Base-by-base conservation (phyloP, 2,329 filamentous ascomycete genomes). In the Diaporthe sp. region DNA sequence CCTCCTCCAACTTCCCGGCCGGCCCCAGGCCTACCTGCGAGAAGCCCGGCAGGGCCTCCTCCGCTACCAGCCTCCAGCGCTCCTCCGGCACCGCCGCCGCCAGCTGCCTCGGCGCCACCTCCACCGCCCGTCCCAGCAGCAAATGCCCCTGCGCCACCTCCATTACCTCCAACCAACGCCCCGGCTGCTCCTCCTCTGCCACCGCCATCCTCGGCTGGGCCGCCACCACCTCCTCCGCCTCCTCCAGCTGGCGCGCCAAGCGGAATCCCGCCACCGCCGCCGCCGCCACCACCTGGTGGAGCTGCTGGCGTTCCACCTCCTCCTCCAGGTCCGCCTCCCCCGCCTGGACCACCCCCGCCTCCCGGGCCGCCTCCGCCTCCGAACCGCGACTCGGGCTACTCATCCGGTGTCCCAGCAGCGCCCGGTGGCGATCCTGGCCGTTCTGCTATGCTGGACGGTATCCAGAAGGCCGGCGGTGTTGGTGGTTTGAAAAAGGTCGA, bases 401-500 rank as follows among this genome's bases (percentile, higher is more conserved):
- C 87, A 5, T 88, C 90, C 3, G 86, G 89, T 35, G 86, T 86
- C 1, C 88, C 90, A 3, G 83, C 86, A 25, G 84, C 71, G 80
- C 75, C 82, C 15, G 83, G 82, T 15, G 83, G 83, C 44, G 87
- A 87, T 50, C 76, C 83, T 70, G 83, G 84, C 74, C 92, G 89
- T 78, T 86, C 87, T 76, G 93, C 91, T 71, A 84, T 94, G 81
- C 85, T 94, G 77, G 92, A 91, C 58, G 90, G 93, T 79, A 97
- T 97, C 76, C 92, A 94, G 76, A 91, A 90, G 68, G 90, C 91
- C 19, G 92, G 92, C 55, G 92, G 92, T 75, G 90, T 93, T 75
- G 89, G 86, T 32, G 86, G 91, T 30, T 87, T 97, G 79, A 95
- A 92, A 84, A 96, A 96, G 84, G 93, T 96, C 42, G 91, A 93